Percentiles rank a stretch among this genome's conserved stretches.
Evolutionary conservation across 2,329 filamentous ascomycete species (phyloP).

Genomic region (Stagonosporopsis rhizophila): DNA sequence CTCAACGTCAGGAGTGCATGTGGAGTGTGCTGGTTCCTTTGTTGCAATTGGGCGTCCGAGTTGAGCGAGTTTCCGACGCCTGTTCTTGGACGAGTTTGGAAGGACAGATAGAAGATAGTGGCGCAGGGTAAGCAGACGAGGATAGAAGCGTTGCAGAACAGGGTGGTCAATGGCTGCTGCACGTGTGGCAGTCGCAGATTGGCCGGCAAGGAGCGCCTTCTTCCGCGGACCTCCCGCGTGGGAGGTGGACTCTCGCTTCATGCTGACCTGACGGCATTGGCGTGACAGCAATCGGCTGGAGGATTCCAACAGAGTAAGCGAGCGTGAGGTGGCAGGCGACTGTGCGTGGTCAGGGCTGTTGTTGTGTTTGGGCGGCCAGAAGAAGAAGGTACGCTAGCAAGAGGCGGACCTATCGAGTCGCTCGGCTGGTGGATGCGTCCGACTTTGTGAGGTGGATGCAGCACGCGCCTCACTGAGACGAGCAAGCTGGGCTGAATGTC

Average conservation of each 20-base stretch:
- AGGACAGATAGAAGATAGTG: constrained; percentile 73
- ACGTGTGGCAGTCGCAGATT: constrained; percentile 45
- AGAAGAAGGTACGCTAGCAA: constrained; percentile 11
- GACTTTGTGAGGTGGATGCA: background rate
- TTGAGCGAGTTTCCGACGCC: constrained; percentile 56
- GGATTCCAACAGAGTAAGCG: constrained; percentile 1
- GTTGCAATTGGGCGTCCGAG: constrained; percentile 28
- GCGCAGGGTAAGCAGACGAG: constrained; percentile 69
- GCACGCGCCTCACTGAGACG: background rate
- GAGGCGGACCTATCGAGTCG: background rate
- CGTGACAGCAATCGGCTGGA: background rate
- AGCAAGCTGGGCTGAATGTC: background rate
- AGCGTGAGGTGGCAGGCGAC: constrained; percentile 9
- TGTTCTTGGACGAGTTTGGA: constrained; percentile 67
- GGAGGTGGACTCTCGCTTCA: constrained; percentile 43
- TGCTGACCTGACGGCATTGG: constrained; percentile 20
- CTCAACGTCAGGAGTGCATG: constrained; percentile 41
- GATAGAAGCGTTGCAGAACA: constrained; percentile 74
- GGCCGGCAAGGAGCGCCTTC: constrained; percentile 32
- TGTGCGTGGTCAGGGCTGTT: constrained; percentile 7
- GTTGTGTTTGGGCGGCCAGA: constrained; percentile 14
- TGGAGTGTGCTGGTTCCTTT: constrained; percentile 43
- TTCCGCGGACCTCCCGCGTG: constrained; percentile 32
- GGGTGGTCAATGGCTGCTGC: constrained; percentile 59
- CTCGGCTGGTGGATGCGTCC: background rate